Percentiles rank a stretch among this genome's conserved stretches.
Conservation (phyloP, 129 eudicot genomes). For the Escallonia rubra region DNA sequence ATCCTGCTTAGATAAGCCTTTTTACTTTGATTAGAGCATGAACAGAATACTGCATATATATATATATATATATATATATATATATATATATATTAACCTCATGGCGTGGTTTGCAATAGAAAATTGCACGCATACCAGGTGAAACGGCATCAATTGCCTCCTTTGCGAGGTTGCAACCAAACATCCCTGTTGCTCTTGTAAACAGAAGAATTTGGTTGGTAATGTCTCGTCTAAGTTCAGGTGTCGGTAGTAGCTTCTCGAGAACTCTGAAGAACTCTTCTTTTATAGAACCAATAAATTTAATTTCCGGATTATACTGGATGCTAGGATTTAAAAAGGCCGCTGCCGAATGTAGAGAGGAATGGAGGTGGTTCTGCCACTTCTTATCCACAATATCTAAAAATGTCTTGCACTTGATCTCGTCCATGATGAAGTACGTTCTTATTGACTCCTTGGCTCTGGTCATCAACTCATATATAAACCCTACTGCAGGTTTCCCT, state of each 20-base stretch:
- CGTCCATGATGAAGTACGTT: conserved; percentile 95
- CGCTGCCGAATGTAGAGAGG: conserved; percentile 91
- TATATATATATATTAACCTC: no score
- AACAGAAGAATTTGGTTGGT: conserved; percentile 74
- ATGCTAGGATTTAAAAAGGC: conserved; percentile 88
- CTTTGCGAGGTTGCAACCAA: conserved; percentile 92
- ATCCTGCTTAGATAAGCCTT: no score
- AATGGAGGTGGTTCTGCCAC: conserved; percentile 83
- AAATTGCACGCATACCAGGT: conserved; percentile 48
- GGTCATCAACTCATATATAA: conserved; percentile 81
- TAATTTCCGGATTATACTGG: conserved; percentile 88
- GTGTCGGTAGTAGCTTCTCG: conserved; percentile 83
- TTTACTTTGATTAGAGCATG: no score
- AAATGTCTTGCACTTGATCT: conserved; percentile 78
- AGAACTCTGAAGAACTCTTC: conserved; percentile 77
- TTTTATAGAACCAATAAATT: conserved; percentile 77
- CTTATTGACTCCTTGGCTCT: conserved; percentile 86
- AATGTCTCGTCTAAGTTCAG: conserved; percentile 77
- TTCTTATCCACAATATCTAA: conserved; percentile 89
- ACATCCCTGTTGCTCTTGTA: conserved; percentile 80
- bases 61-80: no score
- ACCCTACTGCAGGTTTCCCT: conserved; percentile 81
- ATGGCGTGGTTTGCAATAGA: background rate
- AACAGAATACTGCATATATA: no score
- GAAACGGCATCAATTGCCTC: conserved; percentile 86